Percentiles rank a stretch among this genome's conserved stretches.
phyloP scores from a whole-genome alignment of 306 rosid species.

The Luffa aegyptiaca region DNA sequence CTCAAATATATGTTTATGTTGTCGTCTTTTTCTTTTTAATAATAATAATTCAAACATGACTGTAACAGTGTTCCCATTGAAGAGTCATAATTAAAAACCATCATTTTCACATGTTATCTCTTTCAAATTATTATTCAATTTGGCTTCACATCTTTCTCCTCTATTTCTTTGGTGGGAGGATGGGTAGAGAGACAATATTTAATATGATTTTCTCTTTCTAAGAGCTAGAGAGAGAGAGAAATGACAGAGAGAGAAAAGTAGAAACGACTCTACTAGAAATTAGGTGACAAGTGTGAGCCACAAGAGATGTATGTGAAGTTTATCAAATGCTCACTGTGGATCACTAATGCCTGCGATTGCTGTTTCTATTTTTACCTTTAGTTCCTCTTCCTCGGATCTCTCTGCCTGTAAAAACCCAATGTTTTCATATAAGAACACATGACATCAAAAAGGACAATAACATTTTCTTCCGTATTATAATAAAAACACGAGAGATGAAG shows the following conservation, averaged over 20 bases:
- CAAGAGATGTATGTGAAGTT: background rate
- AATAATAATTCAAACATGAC: too few relatives aligned
- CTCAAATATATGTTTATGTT: too few relatives aligned
- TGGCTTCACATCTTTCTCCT: background rate
- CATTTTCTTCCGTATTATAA: background rate
- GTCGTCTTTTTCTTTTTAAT: too few relatives aligned
- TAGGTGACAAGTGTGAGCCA: background rate
- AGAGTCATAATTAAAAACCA: too few relatives aligned
- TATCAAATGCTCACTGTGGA: background rate
- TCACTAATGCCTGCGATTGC: conserved; percentile 4
- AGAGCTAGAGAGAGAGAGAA: background rate
- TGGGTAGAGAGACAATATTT: background rate
- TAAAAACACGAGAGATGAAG: too few relatives aligned
- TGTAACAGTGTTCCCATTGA: too few relatives aligned
- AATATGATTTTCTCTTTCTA: background rate
- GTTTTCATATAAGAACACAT: background rate
- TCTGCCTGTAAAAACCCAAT: conserved; percentile 10
- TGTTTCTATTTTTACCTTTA: background rate
- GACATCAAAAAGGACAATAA: background rate
- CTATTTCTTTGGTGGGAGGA: background rate
- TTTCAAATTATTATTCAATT: background rate
- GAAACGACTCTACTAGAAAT: background rate
- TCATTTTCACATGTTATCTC: too few relatives aligned
- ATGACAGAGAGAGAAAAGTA: background rate
- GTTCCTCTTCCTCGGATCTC: background rate